Evolutionary conservation across 768 basidiomycete species (phyloP).

Genomic region (Pisolithus albus): DNA sequence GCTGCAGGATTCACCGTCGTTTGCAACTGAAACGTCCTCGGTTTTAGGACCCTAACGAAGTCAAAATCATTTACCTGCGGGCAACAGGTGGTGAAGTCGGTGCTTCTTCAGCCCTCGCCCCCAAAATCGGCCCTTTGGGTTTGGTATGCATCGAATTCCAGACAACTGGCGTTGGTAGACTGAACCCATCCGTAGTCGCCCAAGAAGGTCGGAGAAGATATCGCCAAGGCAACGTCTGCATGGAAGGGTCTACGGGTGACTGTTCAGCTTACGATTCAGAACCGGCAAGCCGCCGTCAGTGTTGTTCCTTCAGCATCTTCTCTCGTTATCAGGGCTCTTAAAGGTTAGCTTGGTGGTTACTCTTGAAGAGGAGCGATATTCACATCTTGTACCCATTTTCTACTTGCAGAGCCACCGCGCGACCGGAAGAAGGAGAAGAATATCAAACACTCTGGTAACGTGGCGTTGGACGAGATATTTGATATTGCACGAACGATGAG

Average conservation of each 20-base stretch:
- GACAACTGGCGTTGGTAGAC: neutral
- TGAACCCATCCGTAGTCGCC: constrained; percentile 63
- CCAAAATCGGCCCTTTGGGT: constrained; percentile 99
- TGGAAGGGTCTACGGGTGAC: constrained; percentile 99
- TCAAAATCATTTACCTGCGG: constrained; percentile 98
- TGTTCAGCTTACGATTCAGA: constrained; percentile 98
- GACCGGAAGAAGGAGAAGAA: constrained; percentile 99
- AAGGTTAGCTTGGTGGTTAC: constrained; percentile 54
- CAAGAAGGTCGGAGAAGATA: constrained; percentile 99
- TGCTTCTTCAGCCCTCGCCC: constrained; percentile 95
- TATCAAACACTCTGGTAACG: constrained; percentile 97
- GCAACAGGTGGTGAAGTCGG: constrained; percentile 99
- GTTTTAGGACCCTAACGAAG: constrained; percentile 88
- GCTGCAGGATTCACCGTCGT: too few species aligned
- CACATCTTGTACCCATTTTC: neutral
- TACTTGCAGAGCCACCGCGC: constrained; percentile 80
- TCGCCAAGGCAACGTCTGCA: constrained; percentile 94
- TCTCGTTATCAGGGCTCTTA: constrained; percentile 95
- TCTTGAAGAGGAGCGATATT: neutral
- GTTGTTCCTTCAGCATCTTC: constrained; percentile 97
- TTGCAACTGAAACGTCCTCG: neutral
- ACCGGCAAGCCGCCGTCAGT: constrained; percentile 95
- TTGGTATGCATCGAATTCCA: constrained; percentile 53
- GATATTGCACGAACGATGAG: constrained; percentile 96
- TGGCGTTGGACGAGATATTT: constrained; percentile 87